phyloP scores from a whole-genome alignment of 192 early-diverging fungal species.

The Gryganskiella cystojenkinii region DNA sequence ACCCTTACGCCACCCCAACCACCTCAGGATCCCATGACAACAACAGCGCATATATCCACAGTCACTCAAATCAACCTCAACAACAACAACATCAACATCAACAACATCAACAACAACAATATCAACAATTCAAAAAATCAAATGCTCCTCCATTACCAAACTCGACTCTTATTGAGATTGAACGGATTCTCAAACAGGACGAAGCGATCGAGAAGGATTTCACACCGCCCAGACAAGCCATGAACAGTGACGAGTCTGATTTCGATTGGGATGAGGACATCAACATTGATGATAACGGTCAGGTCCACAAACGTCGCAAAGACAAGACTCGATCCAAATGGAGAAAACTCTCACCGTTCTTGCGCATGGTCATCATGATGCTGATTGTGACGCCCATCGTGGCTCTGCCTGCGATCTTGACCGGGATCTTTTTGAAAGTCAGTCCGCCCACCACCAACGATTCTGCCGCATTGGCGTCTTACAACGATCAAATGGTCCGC shows the following conservation, averaged over 20 bases:
- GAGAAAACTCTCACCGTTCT: slow-evolving; percentile 63
- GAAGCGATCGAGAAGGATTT: slow-evolving; percentile 26
- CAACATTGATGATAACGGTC: slow-evolving; percentile 46
- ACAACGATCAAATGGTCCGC: slow-evolving; percentile 58
- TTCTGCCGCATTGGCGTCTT: slow-evolving; percentile 41
- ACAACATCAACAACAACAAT: neutral
- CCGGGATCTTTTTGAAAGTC: slow-evolving; percentile 54
- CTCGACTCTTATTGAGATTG: slow-evolving; percentile 46
- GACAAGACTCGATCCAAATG: slow-evolving; percentile 47
- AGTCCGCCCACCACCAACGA: slow-evolving; percentile 37
- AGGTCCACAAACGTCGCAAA: slow-evolving; percentile 14
- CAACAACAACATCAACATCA: slow-evolving; percentile 4
- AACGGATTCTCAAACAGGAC: slow-evolving; percentile 49
- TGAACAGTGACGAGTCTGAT: slow-evolving; percentile 47
- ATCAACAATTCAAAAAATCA: neutral
- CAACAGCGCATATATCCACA: neutral
- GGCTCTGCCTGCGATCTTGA: slow-evolving; percentile 61
- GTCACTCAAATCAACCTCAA: neutral
- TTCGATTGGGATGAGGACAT: slow-evolving; percentile 51
- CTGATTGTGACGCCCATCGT: slow-evolving; percentile 61
- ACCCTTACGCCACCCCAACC: slow-evolving; percentile 32
- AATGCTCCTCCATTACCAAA: slow-evolving; percentile 6
- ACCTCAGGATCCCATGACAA: neutral
- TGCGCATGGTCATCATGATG: slow-evolving; percentile 66
- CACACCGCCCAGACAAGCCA: slow-evolving; percentile 41